Evolutionary conservation across 2,329 filamentous ascomycete species (phyloP), one percentile per base, ranked within the genome.

Genomic region (Cadophora sp.): DNA sequence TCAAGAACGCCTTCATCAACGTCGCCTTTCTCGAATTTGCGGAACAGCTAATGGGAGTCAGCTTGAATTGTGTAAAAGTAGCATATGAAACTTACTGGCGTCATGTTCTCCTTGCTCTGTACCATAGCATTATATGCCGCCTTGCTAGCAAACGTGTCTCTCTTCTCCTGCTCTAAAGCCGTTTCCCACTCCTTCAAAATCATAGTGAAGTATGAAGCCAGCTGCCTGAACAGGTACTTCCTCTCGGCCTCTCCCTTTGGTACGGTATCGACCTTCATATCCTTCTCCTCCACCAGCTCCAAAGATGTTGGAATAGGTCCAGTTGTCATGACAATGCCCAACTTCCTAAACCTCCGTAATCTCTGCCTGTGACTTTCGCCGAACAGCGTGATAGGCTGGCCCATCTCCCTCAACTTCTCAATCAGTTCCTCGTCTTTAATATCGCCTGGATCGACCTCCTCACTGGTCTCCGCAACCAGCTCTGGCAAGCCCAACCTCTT

Each of bases 151-250:
- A 89, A 91, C 33, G 92, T 94, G 63, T 88, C 85, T 33, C 79
- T 78, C 73, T 79, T 82, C 76, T 86, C 87, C 73, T 91, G 88
- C 6, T 87, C 87, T 74, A 99, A 86, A 5, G 94, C 94, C 48
- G 82, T 77, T 73, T 94, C 88, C 91, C 96, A 99, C 78, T 96
- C 95, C 53, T 85, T 87, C 66, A 99, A 83, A n/a, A 99, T 88
- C 89, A 99, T 93, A 62, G 92, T 96, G 81, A 99, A 98, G 82
- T 97, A 99, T 59, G 92, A 96, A 22, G 92, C 92, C 65, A 99
- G 84, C 79, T 99, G 95, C 13, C 95, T 86, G 81, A 91, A 95
- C 48, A 99, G 82, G 79, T 91, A 94, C 53, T 85, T 82, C 55
- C 89, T 87, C 0, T 83, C 91, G 48, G 89, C 87, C 22, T 81